These are phyloP conservation scores for Beauveria scarabaeidicola DNA, from an alignment of 2,329 filamentous ascomycete species.

Conservation along the genomic window DNA sequence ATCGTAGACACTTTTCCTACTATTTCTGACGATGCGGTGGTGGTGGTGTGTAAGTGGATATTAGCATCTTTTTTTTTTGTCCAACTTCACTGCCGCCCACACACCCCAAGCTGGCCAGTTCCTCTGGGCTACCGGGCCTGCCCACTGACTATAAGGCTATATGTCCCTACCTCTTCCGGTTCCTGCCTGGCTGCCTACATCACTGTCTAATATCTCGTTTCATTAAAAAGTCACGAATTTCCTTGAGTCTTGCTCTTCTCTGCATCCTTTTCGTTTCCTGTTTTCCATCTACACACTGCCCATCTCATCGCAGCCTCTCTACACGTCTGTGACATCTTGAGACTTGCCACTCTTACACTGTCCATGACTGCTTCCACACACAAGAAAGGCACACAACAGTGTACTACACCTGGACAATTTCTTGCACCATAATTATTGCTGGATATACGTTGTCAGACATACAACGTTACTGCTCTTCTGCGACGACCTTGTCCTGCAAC, in stretches of 20 bases:
- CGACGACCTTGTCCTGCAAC: background rate
- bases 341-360: background rate
- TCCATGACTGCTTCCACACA: background rate
- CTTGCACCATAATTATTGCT: background rate
- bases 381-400: background rate
- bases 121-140: slow-evolving; percentile 6
- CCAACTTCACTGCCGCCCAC: background rate
- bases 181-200: background rate
- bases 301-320: background rate
- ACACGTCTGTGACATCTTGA: background rate
- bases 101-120: background rate
- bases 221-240: background rate
- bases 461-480: background rate
- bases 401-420: background rate
- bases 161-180: background rate
- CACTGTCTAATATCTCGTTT: slow-evolving; percentile 10
- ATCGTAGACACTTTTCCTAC: background rate
- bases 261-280: background rate
- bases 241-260: background rate
- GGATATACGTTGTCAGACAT: background rate
- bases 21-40: background rate
- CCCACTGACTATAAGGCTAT: slow-evolving; percentile 6
- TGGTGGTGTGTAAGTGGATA: background rate
- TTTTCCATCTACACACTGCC: background rate
- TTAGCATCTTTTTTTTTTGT: background rate